These are phyloP conservation scores for Tephrocybe sp. DNA, from an alignment of 768 basidiomycete species.

Conservation along the genomic window DNA sequence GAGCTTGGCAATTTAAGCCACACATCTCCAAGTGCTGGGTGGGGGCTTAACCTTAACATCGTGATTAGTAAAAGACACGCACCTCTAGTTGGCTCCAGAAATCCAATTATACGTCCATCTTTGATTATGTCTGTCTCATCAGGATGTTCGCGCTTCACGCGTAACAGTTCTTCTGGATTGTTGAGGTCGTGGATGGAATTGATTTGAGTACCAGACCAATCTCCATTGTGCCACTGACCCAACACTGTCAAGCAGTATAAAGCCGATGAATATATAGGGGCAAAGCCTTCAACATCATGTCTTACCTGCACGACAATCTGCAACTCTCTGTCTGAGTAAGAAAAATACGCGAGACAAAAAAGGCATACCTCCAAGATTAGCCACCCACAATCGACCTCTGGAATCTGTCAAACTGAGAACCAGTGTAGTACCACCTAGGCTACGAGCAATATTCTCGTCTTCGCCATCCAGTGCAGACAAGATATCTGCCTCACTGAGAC, in stretches of 20 bases:
- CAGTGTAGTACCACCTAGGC: constrained; percentile 54
- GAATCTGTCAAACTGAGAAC: constrained; percentile 51
- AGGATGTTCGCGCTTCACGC: constrained; percentile 48
- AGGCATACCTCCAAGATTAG: constrained; percentile 45
- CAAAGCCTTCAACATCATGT: neutral
- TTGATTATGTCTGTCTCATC: constrained; percentile 43
- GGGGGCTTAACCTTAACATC: neutral
- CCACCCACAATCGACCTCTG: constrained; percentile 52
- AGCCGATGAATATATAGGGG: neutral
- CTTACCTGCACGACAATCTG: constrained; percentile 17
- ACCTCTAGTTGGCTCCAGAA: constrained; percentile 58
- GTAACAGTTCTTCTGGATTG: constrained; percentile 38
- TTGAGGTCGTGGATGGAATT: constrained; percentile 41
- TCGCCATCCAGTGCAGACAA: neutral
- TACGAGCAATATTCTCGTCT: constrained; percentile 19
- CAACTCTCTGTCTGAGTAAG: neutral
- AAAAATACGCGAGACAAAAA: neutral
- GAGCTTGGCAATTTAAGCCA: constrained; percentile 42
- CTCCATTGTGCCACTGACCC: constrained; percentile 17
- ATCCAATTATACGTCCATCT: constrained; percentile 49
- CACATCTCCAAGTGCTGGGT: constrained; percentile 40
- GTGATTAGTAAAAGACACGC: constrained; percentile 12
- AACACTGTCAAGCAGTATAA: constrained; percentile 6
- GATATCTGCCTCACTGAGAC: constrained; percentile 4
- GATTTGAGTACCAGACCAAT: constrained; percentile 41